Conservation (phyloP, 306 rosid species). For the Sechiopsis laciniata region DNA sequence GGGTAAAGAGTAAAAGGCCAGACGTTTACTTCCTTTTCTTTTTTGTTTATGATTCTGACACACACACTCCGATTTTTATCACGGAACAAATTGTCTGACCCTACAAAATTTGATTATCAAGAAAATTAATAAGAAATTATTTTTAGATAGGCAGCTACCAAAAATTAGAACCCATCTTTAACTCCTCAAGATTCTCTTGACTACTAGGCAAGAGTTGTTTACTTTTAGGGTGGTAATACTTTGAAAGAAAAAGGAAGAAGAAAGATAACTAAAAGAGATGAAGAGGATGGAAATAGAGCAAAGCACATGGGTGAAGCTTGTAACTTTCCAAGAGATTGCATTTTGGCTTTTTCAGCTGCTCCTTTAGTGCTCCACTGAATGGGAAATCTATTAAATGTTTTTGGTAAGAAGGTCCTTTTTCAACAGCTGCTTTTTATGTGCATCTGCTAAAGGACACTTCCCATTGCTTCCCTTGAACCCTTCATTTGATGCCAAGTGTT, state of each 20-base stretch:
- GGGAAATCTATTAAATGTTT: conserved; percentile 8
- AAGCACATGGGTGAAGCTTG: conserved; percentile 19
- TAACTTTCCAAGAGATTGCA: conserved; percentile 21
- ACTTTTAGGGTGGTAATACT: background rate
- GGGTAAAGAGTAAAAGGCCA: conserved; percentile 10
- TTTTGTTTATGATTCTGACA: too few relatives aligned
- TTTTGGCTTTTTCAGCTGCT: conserved; percentile 14
- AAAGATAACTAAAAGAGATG: background rate
- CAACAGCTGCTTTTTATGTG: background rate
- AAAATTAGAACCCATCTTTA: too few relatives aligned
- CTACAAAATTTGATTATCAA: too few relatives aligned
- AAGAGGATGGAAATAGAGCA: background rate
- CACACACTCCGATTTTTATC: too few relatives aligned
- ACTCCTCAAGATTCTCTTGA: too few relatives aligned
- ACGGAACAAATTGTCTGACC: too few relatives aligned
- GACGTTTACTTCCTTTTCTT: background rate
- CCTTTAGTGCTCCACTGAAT: conserved; percentile 14
- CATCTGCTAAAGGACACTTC: conserved; percentile 13
- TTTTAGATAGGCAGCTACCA: too few relatives aligned
- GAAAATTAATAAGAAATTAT: too few relatives aligned
- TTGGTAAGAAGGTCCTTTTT: conserved; percentile 13
- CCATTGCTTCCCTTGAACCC: conserved; percentile 7
- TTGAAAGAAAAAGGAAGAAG: background rate
- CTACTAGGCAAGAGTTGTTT: too few relatives aligned
- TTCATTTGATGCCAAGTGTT: conserved; percentile 15